Base-by-base conservation (phyloP, 805 yeast genomes). In the Saturnispora diversa region DNA sequence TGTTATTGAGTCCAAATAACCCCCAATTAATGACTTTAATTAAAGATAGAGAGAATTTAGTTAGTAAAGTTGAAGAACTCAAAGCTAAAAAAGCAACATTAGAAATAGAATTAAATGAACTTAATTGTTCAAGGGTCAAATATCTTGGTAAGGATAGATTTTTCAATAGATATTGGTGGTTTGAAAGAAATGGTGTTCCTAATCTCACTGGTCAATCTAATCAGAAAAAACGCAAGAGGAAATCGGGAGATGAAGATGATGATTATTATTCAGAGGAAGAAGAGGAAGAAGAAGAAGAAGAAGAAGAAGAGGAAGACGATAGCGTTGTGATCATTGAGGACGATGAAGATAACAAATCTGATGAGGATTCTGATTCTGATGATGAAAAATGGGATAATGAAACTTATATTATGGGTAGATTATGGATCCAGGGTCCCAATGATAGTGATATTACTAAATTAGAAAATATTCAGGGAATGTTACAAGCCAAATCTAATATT, bases 91-190 rank as follows among this genome's bases (percentile, higher is more conserved):
- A 75, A 54, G 64, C 65, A 30, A 66, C 68, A 27, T 60, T 77
- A 13, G 95, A 84, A 50, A 69, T 65, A 44, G 67, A 74, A 43
- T 63, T 92, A 19, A 70, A 70, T 34, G 86, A 80, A 50, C 63
- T 76, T 36, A 95, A 88, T 52, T 69, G 80, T 44, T 95, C 86
- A 55, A 64, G 97, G 43, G 69, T 87, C 35, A 73, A 74, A 40
- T 68, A 75, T 23, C 63, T 92, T 21, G 98, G 98, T 2, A 71
- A 77, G 44, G 98, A 92, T 59, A 65, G 95, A 37, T 73, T 75
- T 44, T 87, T 68, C 58, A 92, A 92, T 63, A 68, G 88, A 48
- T 92, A 90, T 58, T 92, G 95, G 94, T 92, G 95, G 95, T 77
- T 87, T 55, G 97, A 90, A 53, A 69, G 70, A 47, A 81, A 82